A percentile compares a stretch with the other conserved stretches of the same genome.
These are phyloP conservation scores for Ogataea pilisensis DNA, from an alignment of 805 yeast genomes.

Conservation along the genomic window DNA sequence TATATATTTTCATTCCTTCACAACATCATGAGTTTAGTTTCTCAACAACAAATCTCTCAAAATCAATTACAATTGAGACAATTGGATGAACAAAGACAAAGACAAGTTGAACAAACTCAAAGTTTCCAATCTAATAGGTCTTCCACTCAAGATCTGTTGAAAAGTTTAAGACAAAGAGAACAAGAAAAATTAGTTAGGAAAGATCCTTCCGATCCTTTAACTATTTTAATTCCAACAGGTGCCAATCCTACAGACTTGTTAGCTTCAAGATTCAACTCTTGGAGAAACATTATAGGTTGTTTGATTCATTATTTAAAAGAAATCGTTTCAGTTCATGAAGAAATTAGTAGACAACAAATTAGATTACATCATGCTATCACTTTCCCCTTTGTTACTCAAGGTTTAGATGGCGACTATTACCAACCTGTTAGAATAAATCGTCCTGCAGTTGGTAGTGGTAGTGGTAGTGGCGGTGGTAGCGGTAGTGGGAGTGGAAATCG, in stretches of 20 bases:
- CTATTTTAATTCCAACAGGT: conserved; percentile 48
- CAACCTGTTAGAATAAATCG: conserved; percentile 32
- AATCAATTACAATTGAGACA: conserved; percentile 44
- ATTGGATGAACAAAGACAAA: conserved; percentile 39
- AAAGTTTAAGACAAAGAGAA: conserved; percentile 19
- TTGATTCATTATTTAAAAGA: conserved; percentile 73
- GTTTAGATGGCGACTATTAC: conserved; percentile 35
- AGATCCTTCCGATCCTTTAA: conserved; percentile 48
- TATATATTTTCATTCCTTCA: too few relatives aligned
- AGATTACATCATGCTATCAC: conserved; percentile 75
- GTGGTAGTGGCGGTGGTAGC: conserved; percentile 4
- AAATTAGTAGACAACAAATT: conserved; percentile 76
- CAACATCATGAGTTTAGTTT: conserved; percentile 31
- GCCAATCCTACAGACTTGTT: conserved; percentile 84
- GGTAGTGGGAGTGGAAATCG: conserved; percentile 9
- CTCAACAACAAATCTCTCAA: conserved; percentile 42
- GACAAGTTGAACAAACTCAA: conserved; percentile 40
- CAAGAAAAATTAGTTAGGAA: conserved; percentile 16
- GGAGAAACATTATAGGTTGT: conserved; percentile 78
- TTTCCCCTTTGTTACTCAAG: conserved; percentile 46
- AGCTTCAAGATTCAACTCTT: conserved; percentile 78
- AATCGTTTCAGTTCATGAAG: conserved; percentile 82
- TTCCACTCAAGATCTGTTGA: conserved; percentile 27
- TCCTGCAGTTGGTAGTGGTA: conserved; percentile 6
- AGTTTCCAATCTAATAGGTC: conserved; percentile 34